phyloP scores from a whole-genome alignment of 257 asterid genomes.

The Petunia axillaris region DNA sequence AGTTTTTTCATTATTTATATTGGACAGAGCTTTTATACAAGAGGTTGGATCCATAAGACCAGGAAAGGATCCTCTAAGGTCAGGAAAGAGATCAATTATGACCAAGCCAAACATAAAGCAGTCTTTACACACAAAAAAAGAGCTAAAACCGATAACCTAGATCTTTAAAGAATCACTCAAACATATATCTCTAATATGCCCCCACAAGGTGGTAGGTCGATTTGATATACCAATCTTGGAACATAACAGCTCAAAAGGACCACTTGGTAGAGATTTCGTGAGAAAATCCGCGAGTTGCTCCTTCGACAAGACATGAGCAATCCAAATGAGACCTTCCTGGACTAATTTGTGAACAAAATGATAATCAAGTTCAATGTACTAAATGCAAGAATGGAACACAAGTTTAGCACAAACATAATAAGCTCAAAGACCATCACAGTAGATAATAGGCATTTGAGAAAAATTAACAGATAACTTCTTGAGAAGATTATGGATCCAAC shows the following conservation, averaged over 20 bases:
- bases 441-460: background rate
- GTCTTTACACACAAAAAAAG: background rate
- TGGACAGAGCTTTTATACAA: background rate
- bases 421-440: background rate
- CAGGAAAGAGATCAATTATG: no score
- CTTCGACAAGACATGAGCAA: background rate
- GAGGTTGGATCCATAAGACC: background rate
- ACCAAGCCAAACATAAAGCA: no score
- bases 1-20: background rate
- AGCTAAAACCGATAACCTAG: no score
- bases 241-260: background rate
- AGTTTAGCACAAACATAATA: background rate
- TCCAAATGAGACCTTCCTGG: background rate
- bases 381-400: background rate
- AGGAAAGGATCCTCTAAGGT: background rate
- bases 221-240: background rate
- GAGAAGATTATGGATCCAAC: background rate
- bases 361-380: constrained; percentile 1
- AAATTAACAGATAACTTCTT: background rate
- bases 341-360: background rate
- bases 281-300: background rate
- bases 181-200: background rate
- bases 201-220: background rate
- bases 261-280: background rate
- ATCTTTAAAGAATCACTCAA: background rate